Evolutionary conservation across 108 stramenopile genomes (phyloP).

Genomic region (Discostella pseudostelligera): DNA sequence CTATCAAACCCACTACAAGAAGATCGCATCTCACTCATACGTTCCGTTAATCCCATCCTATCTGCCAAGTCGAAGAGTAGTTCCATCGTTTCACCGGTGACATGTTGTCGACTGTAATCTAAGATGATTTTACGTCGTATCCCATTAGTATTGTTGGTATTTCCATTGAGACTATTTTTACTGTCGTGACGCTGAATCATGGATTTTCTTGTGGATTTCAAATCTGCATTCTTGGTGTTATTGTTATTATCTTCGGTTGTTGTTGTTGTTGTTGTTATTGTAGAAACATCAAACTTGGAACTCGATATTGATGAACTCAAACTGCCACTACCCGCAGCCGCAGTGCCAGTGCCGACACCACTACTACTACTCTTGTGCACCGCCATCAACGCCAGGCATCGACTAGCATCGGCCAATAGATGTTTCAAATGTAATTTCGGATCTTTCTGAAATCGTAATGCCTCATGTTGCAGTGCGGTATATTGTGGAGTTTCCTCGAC

Average conservation of each 20-base stretch:
- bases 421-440: slow-evolving; percentile 81
- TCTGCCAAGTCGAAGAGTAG: slow-evolving; percentile 91
- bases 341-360: too few relatives aligned
- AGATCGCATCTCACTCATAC: slow-evolving; percentile 67
- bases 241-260: too few relatives aligned
- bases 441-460: slow-evolving; percentile 66
- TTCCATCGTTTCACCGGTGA: slow-evolving; percentile 93
- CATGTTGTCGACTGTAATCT: slow-evolving; percentile 96
- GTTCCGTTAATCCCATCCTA: slow-evolving; percentile 71
- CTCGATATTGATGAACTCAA: too few relatives aligned
- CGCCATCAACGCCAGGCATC: slow-evolving; percentile 75
- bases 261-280: too few relatives aligned
- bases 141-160: not conserved
- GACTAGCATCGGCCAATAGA: slow-evolving; percentile 68
- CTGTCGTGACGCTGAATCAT: too few relatives aligned
- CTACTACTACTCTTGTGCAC: slow-evolving; percentile 36
- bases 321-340: too few relatives aligned
- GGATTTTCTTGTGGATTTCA: too few relatives aligned
- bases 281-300: too few relatives aligned
- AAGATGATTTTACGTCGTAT: slow-evolving; percentile 73
- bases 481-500: slow-evolving; percentile 70
- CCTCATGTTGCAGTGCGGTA: slow-evolving; percentile 68
- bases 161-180: slow-evolving; percentile 1
- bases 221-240: too few relatives aligned
- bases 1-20: too few relatives aligned